These are phyloP conservation scores for Fusarium euwallaceae DNA, from an alignment of 2,329 filamentous ascomycete genomes.

Conservation along the genomic window DNA sequence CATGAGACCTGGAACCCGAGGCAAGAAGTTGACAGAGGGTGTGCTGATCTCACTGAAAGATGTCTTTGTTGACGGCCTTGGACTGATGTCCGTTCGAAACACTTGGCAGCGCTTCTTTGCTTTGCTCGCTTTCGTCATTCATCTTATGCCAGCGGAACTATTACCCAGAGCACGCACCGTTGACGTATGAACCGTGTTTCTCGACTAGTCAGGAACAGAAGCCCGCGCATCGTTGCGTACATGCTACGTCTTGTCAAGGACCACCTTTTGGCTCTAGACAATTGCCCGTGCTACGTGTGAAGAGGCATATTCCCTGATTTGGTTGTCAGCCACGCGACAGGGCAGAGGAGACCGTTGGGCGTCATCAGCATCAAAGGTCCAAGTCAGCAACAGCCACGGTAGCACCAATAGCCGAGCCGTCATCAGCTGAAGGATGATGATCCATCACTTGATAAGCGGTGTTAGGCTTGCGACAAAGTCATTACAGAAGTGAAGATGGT, in stretches of 20 bases:
- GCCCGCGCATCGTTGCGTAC: constrained; percentile 32
- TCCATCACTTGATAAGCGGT: constrained; percentile 22
- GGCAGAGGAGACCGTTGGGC: constrained; percentile 19
- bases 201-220: constrained; percentile 42
- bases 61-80: constrained; percentile 11
- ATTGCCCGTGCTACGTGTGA: constrained; percentile 16
- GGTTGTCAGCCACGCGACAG: constrained; percentile 40
- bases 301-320: constrained; percentile 39
- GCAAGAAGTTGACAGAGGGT: constrained; percentile 34
- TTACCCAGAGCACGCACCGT: constrained; percentile 24
- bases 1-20: constrained; percentile 42
- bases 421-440: constrained; percentile 37
- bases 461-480: constrained; percentile 11
- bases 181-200: constrained; percentile 35
- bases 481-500: constrained; percentile 8
- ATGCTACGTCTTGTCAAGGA: constrained; percentile 26
- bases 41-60: constrained; percentile 15
- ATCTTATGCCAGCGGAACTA: constrained; percentile 16
- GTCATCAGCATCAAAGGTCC: constrained; percentile 22
- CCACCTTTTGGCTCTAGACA: constrained; percentile 31
- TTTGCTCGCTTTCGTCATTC: constrained; percentile 34
- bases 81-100: constrained; percentile 10
- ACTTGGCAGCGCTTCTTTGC: constrained; percentile 21
- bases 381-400: constrained; percentile 18
- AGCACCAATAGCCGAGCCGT: constrained; percentile 20